Evolutionary conservation across 2,329 filamentous ascomycete genomes (phyloP).

Genomic region (Pseudopyricularia javanii): DNA sequence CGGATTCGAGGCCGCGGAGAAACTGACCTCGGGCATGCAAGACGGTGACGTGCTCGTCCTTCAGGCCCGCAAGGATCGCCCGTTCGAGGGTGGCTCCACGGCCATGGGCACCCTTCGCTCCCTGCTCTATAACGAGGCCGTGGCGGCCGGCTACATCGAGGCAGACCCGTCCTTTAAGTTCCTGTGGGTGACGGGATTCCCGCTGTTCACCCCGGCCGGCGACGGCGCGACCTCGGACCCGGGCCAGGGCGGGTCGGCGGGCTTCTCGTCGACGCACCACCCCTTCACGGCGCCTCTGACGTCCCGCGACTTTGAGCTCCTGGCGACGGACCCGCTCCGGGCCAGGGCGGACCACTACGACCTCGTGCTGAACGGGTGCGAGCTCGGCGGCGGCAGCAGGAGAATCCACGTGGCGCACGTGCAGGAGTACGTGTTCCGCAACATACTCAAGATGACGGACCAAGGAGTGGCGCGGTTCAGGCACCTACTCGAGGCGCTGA

Average conservation of each 20-base stretch:
- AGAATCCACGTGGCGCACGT: constrained; percentile 79
- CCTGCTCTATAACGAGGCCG: constrained; percentile 55
- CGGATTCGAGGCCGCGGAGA: constrained; percentile 57
- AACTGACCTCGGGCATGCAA: constrained; percentile 30
- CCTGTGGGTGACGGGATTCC: constrained; percentile 83
- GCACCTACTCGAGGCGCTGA: constrained; percentile 72
- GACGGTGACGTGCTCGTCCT: constrained; percentile 72
- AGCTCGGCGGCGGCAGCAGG: constrained; percentile 83
- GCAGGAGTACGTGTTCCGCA: constrained; percentile 73
- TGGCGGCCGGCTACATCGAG: constrained; percentile 46
- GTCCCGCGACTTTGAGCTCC: constrained; percentile 57
- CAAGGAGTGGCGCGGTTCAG: constrained; percentile 67
- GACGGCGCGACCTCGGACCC: constrained; percentile 41
- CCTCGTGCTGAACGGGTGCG: constrained; percentile 87
- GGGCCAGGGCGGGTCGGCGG: constrained; percentile 70
- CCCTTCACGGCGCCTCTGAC: constrained; percentile 85
- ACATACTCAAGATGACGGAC: constrained; percentile 68
- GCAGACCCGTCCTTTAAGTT: constrained; percentile 46
- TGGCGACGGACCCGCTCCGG: constrained; percentile 58
- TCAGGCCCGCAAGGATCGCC: constrained; percentile 59
- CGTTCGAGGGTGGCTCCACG: constrained; percentile 60
- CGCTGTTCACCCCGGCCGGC: constrained; percentile 71
- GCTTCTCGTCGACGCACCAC: constrained; percentile 82
- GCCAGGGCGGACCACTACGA: constrained; percentile 87
- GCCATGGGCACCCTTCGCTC: constrained; percentile 61